Base-by-base conservation (phyloP, 1,284 basidiomycete genomes). In the Cryptococcus floricola region DNA sequence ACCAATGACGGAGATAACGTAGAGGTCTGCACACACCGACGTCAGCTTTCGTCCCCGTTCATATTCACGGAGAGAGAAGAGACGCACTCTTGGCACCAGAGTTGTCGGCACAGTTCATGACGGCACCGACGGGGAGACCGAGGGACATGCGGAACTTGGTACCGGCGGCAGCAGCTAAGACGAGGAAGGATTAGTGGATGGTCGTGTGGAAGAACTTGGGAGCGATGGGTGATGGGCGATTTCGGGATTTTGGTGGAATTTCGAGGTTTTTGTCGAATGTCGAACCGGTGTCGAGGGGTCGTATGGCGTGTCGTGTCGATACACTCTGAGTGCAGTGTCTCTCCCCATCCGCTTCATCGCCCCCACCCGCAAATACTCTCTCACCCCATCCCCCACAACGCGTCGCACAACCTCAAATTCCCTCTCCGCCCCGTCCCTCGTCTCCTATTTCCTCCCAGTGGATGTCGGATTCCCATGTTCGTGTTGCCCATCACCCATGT, bases 61-160 rank as follows among this genome's bases (percentile, higher is more conserved):
- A 25, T 57, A 8, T 19, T 5, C 28, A 25, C 59, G 37, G 34
- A 57, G 19, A 19, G 19, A 28, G 12, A 23, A 19, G 27, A 8
- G 16, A 72, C 75, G 58, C 64, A 77, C 75, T 93, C 84, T 98
- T 98, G 69, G 95, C 95, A 69, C 96, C 96, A 70, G 90, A 93
- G 88, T 99, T 99, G 84, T 99, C 95, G 59, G 94, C 94, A 81
- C 95, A 99, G 81, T 98, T 98, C 79, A 99, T 85, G 69, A 99
- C 95, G 74, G 95, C 95, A 74, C 96, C 96, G 72, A 93, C 91
- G 71, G 95, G 96, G 68, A 97, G 74, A 76, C 91, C 92, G 72
- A 96, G 87, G 65, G 93, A 92, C 82, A 98, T 85, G 73, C 94
- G 88, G 86, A 89, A 98, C 82, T 98, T 98, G 82, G 89, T 95